A percentile compares a stretch with the other conserved stretches of the same genome.
phyloP scores from a whole-genome alignment of 2,329 filamentous ascomycete species.

The Ophioceras dolichostomum region DNA sequence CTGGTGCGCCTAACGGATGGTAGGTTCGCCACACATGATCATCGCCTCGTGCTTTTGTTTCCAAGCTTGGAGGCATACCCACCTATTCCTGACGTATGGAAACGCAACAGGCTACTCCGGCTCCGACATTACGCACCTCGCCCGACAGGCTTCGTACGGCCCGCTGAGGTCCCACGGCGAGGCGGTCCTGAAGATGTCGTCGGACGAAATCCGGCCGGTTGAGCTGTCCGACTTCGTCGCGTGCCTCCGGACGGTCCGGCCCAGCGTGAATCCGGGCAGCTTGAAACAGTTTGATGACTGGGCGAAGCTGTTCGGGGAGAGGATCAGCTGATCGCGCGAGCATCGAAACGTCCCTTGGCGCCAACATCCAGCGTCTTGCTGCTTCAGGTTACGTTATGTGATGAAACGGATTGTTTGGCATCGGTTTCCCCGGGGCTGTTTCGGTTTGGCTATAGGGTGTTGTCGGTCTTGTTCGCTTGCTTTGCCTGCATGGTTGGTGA shows the following conservation, averaged over 20 bases:
- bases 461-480: no score
- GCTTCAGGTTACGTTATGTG: no score
- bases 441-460: no score
- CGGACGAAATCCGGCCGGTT: slow-evolving; percentile 89
- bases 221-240: slow-evolving; percentile 70
- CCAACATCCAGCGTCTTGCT: no score
- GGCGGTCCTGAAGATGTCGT: slow-evolving; percentile 76
- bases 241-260: slow-evolving; percentile 73
- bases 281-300: slow-evolving; percentile 87
- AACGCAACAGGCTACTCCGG: slow-evolving; percentile 78
- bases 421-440: no score
- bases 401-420: no score
- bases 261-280: slow-evolving; percentile 77
- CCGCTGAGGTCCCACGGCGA: slow-evolving; percentile 84
- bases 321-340: slow-evolving; percentile 57
- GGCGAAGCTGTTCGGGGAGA: slow-evolving; percentile 85
- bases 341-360: no score
- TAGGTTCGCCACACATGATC: slow-evolving; percentile 24
- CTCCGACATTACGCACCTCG: slow-evolving; percentile 89
- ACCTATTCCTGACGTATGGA: no score
- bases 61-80: no score
- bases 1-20: slow-evolving; percentile 78
- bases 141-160: slow-evolving; percentile 97
- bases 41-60: no score
- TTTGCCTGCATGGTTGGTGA: no score